A percentile compares a stretch with the other conserved stretches of the same genome.
Conservation (phyloP, 139 green algal species). For the Picochlorum sp. region DNA sequence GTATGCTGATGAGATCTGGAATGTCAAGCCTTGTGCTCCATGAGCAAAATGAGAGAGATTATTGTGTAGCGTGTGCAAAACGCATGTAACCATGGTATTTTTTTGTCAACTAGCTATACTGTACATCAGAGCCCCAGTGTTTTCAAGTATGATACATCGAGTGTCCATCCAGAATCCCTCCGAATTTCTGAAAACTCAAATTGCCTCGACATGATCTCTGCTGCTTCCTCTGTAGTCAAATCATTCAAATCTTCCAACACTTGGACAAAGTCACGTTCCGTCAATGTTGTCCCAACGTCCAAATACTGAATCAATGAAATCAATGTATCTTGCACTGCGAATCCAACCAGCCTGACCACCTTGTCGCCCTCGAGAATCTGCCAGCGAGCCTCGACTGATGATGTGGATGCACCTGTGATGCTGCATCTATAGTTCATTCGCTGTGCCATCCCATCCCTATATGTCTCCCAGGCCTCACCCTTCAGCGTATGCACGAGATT, state of each 20-base stretch:
- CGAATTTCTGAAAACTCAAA: neutral
- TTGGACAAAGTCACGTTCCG: neutral
- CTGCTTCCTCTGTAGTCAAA: neutral
- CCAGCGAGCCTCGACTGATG: constrained; percentile 5
- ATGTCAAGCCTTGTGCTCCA: constrained; percentile 47
- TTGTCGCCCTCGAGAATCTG: neutral
- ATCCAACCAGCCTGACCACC: constrained; percentile 12
- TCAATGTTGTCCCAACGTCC: neutral
- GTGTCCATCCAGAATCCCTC: neutral
- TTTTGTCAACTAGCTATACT: no score
- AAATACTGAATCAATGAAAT: constrained; percentile 8
- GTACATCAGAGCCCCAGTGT: no score
- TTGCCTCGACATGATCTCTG: neutral
- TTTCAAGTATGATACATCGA: neutral
- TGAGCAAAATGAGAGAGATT: no score
- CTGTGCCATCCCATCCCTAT: neutral
- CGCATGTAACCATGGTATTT: no score
- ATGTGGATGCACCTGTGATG: constrained; percentile 4
- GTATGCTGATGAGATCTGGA: constrained; percentile 79
- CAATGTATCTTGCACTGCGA: constrained; percentile 1
- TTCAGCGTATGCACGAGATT: neutral
- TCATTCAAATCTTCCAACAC: neutral
- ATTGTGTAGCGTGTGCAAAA: no score
- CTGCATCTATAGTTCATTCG: neutral
- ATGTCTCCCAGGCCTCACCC: constrained; percentile 1